Base-by-base conservation (phyloP, 352 stramenopile genomes). In the Globisporangium irregulare region DNA sequence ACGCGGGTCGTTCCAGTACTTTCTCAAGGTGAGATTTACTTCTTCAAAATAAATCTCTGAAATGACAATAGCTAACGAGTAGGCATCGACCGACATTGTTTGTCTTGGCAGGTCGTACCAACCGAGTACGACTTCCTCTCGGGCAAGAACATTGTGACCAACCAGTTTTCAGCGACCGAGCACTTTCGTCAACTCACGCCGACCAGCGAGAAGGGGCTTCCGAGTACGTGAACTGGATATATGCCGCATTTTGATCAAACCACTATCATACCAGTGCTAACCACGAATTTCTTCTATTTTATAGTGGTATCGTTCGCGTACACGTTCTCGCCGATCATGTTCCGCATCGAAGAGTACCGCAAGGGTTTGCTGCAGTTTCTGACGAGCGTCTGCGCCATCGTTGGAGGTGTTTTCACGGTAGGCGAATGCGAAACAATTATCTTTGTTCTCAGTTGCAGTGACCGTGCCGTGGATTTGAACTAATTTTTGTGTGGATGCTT, bases 151-250 rank as follows among this genome's bases (percentile, higher is more conserved):
- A 93, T 98, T 68, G 78, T 89, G 58, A 98, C 92, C 25, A 99
- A 99, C 77, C 97, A 99, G 84, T 99, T 98, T 82, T 98, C 89
- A n/a, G 97, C 98, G 10, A 99, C 97, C 14, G 95, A 99, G 73
- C 96, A 99, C 81, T 93, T 99, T 66, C 81, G 79, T 50, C 73
- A 90, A 73, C 82, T 93, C 63, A 92, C 89, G 36, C 92, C 79
- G 77, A 95, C 91, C 73, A 98, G 67, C 63, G 82, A 93, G 70
- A 93, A 93, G 74, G 86, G 86, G 3, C 73, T 95, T 0, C 88
- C 88, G 3, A 90, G 88, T 94, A 86, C 70, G 82, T 87, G 8
- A 38, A 7, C 18, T 18, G 14, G 51, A 65, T 6, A 53, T 41
- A 9, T 41, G 34, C 8, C 34, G n/a, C 20, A 59, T 69, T 57